Evolutionary conservation across 441 rosid species (phyloP), one percentile per base, ranked within the genome.

Genomic region (Kokia cookei): DNA sequence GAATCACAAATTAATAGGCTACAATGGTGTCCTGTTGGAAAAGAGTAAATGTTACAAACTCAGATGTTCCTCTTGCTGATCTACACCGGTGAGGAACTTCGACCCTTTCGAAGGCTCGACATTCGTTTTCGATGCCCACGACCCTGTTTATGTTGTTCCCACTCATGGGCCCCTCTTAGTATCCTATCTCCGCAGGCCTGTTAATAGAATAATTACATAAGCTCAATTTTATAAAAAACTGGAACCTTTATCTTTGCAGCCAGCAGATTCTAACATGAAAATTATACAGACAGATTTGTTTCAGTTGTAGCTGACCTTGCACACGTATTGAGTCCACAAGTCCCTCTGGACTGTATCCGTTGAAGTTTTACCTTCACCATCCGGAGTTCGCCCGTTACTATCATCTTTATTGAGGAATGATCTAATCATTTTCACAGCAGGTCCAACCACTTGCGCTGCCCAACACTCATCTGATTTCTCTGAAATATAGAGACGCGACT

Each of bases 121-220:
- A 77, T 61, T 75, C 96, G 88, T 83, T 91, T 94, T 50, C 94
- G 87, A 84, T 94, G 99, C 32, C 89, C 73, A 14, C 93, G 92
- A 27, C 98, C 97, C 76, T 84, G 87, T 75, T 61, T 80, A 79
- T 94, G 98, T 72, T 93, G 93, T 75, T 93, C 99, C 99, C 99
- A 94, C 65, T 94, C 97, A 26, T 91, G 89, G 37, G 84, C 90
- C 78, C 98, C 99, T 85, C 98, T 85, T 59, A 94, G 96, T 32
- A 91, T 86, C 72, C 84, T 87, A 82, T 91, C 83, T 24, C 97
- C 97, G 50, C 99, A 94, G 73, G 96, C 94, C 99, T 93, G 71
- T 27, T 71, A 65, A 69, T 54, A 54, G 13, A 37, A 63, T 19
- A n/a, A 5, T 51, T n/a, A 57, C 7, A 40, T 79, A 57, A 63